Base-by-base conservation (phyloP, 73 alveolate genomes). In the Effrenium voratum region DNA sequence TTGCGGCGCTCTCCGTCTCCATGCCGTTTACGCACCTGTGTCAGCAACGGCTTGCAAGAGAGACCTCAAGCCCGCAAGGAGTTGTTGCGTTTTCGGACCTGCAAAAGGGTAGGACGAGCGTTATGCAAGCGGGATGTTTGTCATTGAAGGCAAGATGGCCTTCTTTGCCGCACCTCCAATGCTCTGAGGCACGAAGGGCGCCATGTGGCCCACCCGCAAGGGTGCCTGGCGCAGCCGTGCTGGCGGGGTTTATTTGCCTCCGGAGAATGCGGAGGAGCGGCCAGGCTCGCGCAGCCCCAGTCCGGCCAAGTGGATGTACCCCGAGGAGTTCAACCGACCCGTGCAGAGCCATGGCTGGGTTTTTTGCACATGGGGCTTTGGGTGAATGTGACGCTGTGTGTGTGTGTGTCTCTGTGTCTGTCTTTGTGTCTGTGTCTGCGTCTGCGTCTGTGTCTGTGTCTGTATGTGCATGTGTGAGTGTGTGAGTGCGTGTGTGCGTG, bases 141-240 rank as follows among this genome's bases (percentile, higher is more conserved):
- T 16, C 43, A 63, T 8, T 16, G 1, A 30, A 3, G 12, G 77
- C 2, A 34, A 16, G 40, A 16, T 24, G 4, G 43, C n/a, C 28
- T 57, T 57, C 72, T n/a, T n/a, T n/a, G n/a, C n/a, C n/a, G n/a
- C n/a, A n/a, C n/a, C n/a, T n/a, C n/a, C 49, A 1, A 2, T 13
- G 34, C 47, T 46, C 93, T 22, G 34, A 52, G 95, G 95, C 66
- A 87, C 95, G 52, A 87, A 87, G 19, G 95, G 95, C 85, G 44
- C 95, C 4, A 87, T 87, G 95, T 87, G 95, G 95, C 95, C 95
- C 77, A 87, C 95, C 41, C 84, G 95, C 68, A 87, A 60, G 95
- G 95, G 95, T 87, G 85, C 95, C 26, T 87, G 95, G 95, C 60
- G 95, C 28, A 87, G 95, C 70, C 95, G 95, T 36, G 95, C 95